These are phyloP conservation scores for Pugionium cornutum DNA, from an alignment of 345 rosid genomes.

Conservation along the genomic window DNA sequence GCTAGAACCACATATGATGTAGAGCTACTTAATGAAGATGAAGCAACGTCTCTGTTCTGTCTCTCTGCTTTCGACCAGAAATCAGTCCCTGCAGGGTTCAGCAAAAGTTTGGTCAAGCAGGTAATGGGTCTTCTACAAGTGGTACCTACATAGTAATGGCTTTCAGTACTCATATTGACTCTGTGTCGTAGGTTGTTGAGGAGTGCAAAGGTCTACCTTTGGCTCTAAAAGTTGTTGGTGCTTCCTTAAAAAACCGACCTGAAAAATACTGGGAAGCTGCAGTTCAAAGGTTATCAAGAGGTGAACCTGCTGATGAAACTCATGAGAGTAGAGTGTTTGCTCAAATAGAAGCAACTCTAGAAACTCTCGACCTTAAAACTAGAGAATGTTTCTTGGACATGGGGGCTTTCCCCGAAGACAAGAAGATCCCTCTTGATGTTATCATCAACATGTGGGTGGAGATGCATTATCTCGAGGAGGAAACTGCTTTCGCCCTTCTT, in stretches of 20 bases:
- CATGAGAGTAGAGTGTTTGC: constrained; percentile 70
- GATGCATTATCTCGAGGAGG: constrained; percentile 55
- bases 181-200: constrained; percentile 55
- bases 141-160: neutral
- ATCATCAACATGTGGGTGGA: constrained; percentile 86
- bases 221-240: constrained; percentile 91
- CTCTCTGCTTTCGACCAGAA: constrained; percentile 68
- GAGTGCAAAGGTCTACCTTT: constrained; percentile 93
- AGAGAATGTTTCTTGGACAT: constrained; percentile 80
- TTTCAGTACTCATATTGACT: constrained; percentile 11
- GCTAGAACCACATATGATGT: constrained; percentile 50
- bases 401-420: constrained; percentile 94
- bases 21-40: constrained; percentile 58
- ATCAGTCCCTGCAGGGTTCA: constrained; percentile 54
- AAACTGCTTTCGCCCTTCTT: constrained; percentile 74
- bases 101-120: constrained; percentile 69
- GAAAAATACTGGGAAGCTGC: constrained; percentile 77
- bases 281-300: constrained; percentile 53
- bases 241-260: constrained; percentile 58
- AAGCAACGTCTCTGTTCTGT: constrained; percentile 75
- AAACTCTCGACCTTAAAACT: constrained; percentile 53
- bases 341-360: constrained; percentile 65
- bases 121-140: constrained; percentile 39
- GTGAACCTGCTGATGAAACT: constrained; percentile 76
- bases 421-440: constrained; percentile 78